Conservation (phyloP, 129 eudicot species). For the Mikania micrantha region DNA sequence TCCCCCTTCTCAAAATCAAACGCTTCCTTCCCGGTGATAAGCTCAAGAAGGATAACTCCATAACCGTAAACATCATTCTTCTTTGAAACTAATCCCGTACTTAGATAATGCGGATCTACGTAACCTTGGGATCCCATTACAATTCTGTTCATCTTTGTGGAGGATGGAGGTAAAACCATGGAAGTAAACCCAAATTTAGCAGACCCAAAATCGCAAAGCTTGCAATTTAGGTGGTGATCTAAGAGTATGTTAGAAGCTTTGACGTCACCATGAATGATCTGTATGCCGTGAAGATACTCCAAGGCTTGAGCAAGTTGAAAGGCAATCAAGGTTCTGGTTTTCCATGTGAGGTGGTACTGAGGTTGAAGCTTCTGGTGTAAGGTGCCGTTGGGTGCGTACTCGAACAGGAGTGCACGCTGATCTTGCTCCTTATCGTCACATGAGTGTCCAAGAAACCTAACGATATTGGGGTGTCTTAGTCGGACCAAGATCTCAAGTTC, state of each 20-base stretch:
- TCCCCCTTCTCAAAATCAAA: not conserved
- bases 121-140: slow-evolving; percentile 86
- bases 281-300: slow-evolving; percentile 54
- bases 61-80: slow-evolving; percentile 70
- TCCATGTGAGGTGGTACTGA: slow-evolving; percentile 52
- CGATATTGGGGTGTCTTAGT: slow-evolving; percentile 49
- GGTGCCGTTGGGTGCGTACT: slow-evolving; percentile 59
- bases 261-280: slow-evolving; percentile 76
- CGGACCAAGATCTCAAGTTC: slow-evolving; percentile 48
- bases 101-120: slow-evolving; percentile 67
- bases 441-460: slow-evolving; percentile 51
- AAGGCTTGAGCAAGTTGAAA: slow-evolving; percentile 60
- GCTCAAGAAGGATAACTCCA: slow-evolving; percentile 68
- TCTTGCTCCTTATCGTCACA: slow-evolving; percentile 50
- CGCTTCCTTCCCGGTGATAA: slow-evolving; percentile 19
- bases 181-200: slow-evolving; percentile 61
- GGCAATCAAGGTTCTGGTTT: slow-evolving; percentile 44
- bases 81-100: slow-evolving; percentile 70
- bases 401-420: slow-evolving; percentile 60
- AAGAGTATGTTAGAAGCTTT: slow-evolving; percentile 75
- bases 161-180: slow-evolving; percentile 37
- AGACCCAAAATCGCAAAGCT: slow-evolving; percentile 78
- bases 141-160: slow-evolving; percentile 33
- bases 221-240: slow-evolving; percentile 50
- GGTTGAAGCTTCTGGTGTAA: slow-evolving; percentile 60